A percentile compares a stretch with the other conserved stretches of the same genome.
Conservation (phyloP, 768 basidiomycete species). For the Pluteus cervinus region DNA sequence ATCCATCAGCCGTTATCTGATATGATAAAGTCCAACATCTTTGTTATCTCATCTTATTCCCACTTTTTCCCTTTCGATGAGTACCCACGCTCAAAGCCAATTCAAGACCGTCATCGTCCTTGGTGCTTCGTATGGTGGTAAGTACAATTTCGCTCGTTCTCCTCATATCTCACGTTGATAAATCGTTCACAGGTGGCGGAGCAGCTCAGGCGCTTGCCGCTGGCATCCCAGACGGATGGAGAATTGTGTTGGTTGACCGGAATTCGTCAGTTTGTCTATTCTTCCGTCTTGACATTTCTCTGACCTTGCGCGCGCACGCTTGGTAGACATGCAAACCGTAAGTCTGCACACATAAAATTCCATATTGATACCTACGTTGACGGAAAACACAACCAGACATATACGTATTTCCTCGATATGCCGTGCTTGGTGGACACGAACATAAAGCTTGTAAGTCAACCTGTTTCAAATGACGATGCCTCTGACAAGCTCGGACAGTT, state of each 20-base stretch:
- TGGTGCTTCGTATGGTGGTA: constrained; percentile 53
- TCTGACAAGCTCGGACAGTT: too few species aligned
- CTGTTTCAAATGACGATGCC: too few species aligned
- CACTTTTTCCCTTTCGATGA: constrained; percentile 1
- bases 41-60: neutral
- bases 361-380: neutral
- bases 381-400: constrained; percentile 28
- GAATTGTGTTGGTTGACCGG: constrained; percentile 51
- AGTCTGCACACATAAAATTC: constrained; percentile 7
- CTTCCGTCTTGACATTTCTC: too few species aligned
- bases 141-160: constrained; percentile 7
- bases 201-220: constrained; percentile 45
- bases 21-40: too few species aligned
- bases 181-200: constrained; percentile 30
- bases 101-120: constrained; percentile 44
- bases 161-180: neutral
- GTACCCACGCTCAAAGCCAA: constrained; percentile 1
- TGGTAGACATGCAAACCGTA: constrained; percentile 46
- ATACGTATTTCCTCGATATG: constrained; percentile 53
- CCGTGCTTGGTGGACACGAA: constrained; percentile 54
- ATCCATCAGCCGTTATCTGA: constrained; percentile 17
- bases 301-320: too few species aligned
- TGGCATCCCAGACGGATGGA: constrained; percentile 44
- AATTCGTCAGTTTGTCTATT: constrained; percentile 58
- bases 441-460: constrained; percentile 59